These are phyloP conservation scores for Lathyrus sativus DNA, from an alignment of 306 rosid species.

Conservation along the genomic window DNA sequence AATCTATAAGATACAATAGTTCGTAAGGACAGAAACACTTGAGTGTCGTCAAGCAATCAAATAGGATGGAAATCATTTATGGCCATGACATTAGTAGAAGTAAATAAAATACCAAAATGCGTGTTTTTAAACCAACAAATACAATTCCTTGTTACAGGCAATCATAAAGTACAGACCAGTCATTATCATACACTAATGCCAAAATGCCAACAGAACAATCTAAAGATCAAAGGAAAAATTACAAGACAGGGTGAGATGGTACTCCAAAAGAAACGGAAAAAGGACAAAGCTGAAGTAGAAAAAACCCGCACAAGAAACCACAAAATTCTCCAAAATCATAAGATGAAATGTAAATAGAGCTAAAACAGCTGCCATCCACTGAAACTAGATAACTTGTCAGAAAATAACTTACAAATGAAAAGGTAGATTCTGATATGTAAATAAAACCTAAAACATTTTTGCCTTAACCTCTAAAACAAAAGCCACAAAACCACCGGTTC, in stretches of 20 bases:
- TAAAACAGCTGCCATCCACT: background rate
- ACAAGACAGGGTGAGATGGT: background rate
- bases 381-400: constrained; percentile 13
- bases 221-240: background rate
- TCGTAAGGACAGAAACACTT: constrained; percentile 37
- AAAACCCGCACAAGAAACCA: constrained; percentile 16
- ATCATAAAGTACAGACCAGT: constrained; percentile 1
- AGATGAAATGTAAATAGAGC: constrained; percentile 10
- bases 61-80: constrained; percentile 15
- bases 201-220: background rate
- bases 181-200: constrained; percentile 6
- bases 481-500: constrained; percentile 8
- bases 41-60: constrained; percentile 33
- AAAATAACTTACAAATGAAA: background rate
- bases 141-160: background rate
- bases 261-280: constrained; percentile 1
- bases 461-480: constrained; percentile 10
- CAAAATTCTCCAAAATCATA: constrained; percentile 20
- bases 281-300: background rate
- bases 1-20: constrained; percentile 64
- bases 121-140: constrained; percentile 2
- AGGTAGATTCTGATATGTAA: constrained; percentile 5
- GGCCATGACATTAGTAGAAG: constrained; percentile 1
- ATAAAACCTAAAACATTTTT: constrained; percentile 8
- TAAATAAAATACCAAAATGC: background rate